Evolutionary conservation across 805 yeast species (phyloP).

Genomic region (Kuraishia capsulata): DNA sequence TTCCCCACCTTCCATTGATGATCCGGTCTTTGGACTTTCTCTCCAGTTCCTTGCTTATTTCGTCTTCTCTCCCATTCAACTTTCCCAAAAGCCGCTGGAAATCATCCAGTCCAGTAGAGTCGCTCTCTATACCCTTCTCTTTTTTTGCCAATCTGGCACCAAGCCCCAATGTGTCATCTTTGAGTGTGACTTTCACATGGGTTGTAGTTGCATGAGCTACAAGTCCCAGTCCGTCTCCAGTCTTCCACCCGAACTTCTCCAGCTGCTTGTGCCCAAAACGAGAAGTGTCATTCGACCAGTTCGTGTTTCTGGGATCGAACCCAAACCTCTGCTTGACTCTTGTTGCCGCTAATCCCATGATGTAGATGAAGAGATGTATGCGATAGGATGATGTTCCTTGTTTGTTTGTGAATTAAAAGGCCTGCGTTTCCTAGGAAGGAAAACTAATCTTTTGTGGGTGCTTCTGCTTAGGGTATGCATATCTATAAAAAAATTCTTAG

Average conservation of each 20-base stretch:
- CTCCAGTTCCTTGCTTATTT: constrained; percentile 55
- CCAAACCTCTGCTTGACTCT: constrained; percentile 82
- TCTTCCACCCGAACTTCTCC: constrained; percentile 82
- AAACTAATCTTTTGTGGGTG: too few relatives aligned
- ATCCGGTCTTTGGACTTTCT: constrained; percentile 59
- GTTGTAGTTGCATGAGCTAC: constrained; percentile 59
- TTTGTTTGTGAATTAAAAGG: too few relatives aligned
- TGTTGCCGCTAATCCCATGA: constrained; percentile 77
- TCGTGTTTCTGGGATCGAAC: constrained; percentile 85
- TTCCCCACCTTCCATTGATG: constrained; percentile 82
- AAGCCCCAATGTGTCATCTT: constrained; percentile 77
- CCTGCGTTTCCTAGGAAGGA: too few relatives aligned
- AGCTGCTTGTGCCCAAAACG: constrained; percentile 86
- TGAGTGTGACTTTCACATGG: constrained; percentile 75
- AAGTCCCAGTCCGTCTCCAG: constrained; percentile 82
- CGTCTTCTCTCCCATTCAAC: constrained; percentile 77
- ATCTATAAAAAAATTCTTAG: neutral
- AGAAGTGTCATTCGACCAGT: constrained; percentile 81
- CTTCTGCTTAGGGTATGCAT: too few relatives aligned
- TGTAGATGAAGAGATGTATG: too few relatives aligned
- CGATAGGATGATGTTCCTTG: too few relatives aligned
- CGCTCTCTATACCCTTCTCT: constrained; percentile 52
- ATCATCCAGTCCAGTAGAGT: constrained; percentile 80
- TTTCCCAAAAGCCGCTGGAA: constrained; percentile 87
- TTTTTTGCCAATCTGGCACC: constrained; percentile 66